Conservation (phyloP, 1,284 basidiomycete species). For the Lentinula novae-zelandiae region DNA sequence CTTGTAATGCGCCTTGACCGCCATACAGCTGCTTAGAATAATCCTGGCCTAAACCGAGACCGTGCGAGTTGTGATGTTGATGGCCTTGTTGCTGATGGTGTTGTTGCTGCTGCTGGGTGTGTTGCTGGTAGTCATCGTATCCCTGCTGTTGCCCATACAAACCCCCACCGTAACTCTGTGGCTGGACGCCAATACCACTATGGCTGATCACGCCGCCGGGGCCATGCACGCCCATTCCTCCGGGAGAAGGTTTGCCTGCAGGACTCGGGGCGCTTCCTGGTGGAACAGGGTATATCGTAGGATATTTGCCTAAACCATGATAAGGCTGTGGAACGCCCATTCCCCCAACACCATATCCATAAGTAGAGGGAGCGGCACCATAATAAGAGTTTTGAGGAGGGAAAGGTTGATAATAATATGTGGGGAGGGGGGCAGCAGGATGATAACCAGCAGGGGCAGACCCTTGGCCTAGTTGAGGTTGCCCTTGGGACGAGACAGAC, state of each 20-base stretch:
- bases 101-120: constrained; percentile 49
- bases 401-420: constrained; percentile 66
- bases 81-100: constrained; percentile 43
- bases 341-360: constrained; percentile 51
- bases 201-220: constrained; percentile 21
- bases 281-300: constrained; percentile 34
- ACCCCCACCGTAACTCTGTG: constrained; percentile 31
- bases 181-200: constrained; percentile 15
- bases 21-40: constrained; percentile 65
- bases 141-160: constrained; percentile 58
- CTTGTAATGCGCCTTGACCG: constrained; percentile 54
- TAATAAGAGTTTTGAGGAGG: constrained; percentile 63
- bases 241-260: constrained; percentile 58
- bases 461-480: constrained; percentile 31
- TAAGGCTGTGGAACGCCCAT: constrained; percentile 12
- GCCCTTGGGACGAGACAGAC: constrained; percentile 24
- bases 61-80: constrained; percentile 46
- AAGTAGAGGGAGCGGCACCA: constrained; percentile 52
- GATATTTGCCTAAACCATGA: constrained; percentile 11
- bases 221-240: constrained; percentile 34
- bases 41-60: constrained; percentile 31
- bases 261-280: constrained; percentile 61
- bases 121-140: constrained; percentile 66
- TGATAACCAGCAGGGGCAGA: constrained; percentile 55
- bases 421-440: constrained; percentile 53